A percentile compares a stretch with the other conserved stretches of the same genome.
Conservation (phyloP, 1,284 basidiomycete species). For the Stereum hirsutum region DNA sequence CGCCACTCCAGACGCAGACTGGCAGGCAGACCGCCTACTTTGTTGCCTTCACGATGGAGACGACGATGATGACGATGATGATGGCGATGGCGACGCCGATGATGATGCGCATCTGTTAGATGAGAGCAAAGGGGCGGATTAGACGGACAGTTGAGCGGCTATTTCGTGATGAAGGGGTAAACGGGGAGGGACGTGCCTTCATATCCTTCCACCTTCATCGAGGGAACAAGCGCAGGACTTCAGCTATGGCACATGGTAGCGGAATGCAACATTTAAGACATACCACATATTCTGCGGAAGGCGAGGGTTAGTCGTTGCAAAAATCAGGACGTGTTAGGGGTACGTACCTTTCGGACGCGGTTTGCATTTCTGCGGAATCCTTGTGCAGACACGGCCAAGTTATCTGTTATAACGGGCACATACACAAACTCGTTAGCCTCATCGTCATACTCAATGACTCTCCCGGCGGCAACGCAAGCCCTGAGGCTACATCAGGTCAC, state of each 20-base stretch:
- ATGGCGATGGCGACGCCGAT: constrained; percentile 83
- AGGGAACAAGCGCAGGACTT: constrained; percentile 5
- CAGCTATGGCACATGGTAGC: neutral
- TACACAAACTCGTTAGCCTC: no score
- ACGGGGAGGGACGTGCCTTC: constrained; percentile 49
- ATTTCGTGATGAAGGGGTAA: neutral
- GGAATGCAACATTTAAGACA: constrained; percentile 19
- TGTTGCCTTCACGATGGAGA: constrained; percentile 82
- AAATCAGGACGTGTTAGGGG: neutral
- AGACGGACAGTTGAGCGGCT: no score
- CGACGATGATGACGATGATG: constrained; percentile 89
- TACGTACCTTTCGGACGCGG: constrained; percentile 91
- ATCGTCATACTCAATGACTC: neutral
- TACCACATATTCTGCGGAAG: constrained; percentile 73
- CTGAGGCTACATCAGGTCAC: neutral
- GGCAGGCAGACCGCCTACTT: constrained; percentile 30
- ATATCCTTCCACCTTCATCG: constrained; percentile 88
- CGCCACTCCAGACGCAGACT: constrained; percentile 3
- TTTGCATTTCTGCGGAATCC: constrained; percentile 97
- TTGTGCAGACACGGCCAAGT: constrained; percentile 96
- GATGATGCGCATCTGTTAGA: constrained; percentile 79
- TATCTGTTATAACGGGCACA: constrained; percentile 47
- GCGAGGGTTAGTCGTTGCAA: neutral
- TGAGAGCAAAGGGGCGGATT: no score
- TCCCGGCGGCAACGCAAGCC: neutral